phyloP scores from a whole-genome alignment of 345 rosid species.

The Populus davidiana region DNA sequence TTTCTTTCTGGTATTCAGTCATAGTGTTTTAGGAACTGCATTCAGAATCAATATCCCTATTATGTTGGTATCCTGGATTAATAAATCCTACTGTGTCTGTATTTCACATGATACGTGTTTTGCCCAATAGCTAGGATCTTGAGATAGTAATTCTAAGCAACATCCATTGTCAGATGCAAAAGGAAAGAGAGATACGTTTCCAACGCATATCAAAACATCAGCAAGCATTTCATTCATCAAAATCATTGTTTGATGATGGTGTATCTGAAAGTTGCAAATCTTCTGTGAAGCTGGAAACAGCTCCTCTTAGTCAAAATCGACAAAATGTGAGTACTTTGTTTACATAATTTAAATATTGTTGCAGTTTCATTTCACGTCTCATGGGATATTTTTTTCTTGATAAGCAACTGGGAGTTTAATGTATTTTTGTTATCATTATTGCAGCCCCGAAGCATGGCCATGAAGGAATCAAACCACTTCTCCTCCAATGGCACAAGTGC shows the following conservation, averaged over 20 bases:
- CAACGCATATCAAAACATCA: not conserved
- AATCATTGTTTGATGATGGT: not conserved
- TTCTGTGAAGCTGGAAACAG: not conserved
- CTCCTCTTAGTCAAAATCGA: not conserved
- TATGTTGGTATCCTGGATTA: no score
- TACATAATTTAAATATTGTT: not conserved
- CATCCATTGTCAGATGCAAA: not conserved
- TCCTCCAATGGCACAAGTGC: not conserved
- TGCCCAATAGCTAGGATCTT: no score
- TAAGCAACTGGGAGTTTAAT: not conserved
- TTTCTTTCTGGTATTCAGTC: no score
- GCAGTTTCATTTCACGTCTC: not conserved
- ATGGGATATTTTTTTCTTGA: not conserved
- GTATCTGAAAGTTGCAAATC: not conserved
- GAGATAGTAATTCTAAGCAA: no score
- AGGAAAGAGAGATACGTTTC: not conserved
- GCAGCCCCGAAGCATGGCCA: not conserved
- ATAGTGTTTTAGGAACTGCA: no score
- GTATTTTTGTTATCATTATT: not conserved
- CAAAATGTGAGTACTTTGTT: slow-evolving; percentile 2
- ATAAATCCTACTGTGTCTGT: no score
- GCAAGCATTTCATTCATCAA: not conserved
- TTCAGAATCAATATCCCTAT: no score
- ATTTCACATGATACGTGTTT: no score
- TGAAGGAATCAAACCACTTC: not conserved